Evolutionary conservation across 2,329 filamentous ascomycete genomes (phyloP), one percentile per base, ranked within the genome.

Genomic region (Penicillium sp.): DNA sequence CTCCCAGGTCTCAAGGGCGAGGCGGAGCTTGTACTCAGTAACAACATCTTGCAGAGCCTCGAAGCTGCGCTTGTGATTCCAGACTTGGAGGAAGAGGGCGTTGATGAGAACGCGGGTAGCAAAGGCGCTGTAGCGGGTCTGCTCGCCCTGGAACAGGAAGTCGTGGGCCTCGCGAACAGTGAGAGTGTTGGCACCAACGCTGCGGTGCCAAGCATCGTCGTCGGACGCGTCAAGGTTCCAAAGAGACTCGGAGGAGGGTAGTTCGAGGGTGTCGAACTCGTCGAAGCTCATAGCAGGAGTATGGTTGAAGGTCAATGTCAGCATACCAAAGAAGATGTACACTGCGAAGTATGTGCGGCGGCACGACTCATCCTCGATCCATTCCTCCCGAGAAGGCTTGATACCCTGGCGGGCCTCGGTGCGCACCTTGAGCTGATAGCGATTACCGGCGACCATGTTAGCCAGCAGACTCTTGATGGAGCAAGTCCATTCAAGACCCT

Each of bases 31-130:
- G 82, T 96, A 97, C 76, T 97, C 94, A 3, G 93, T 95, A 42
- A 97, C 93, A 36, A 97, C 92, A 69, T 97, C 93, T 75, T 97
- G 94, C 38, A 97, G 80, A 46, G 93, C 92, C 71, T 97, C 92
- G n/a, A 93, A 93, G 72, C 90, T 96, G 68, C 94, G 89, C 83
- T 96, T 96, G 78, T 97, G 90, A 70, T 96, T 95, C 94, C 94
- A 99, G 2, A 97, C 93, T 73, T 97, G 94, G 45, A 99, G 82
- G 80, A 97, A 99, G 59, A 99, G 81, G 10, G 94, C 93, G 68
- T 97, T 99, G 81, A 97, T 96, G 90, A 99, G 95, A 59, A 97
- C 90, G 57, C 94, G 90, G 10, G 94, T 95, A 5, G 92, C 93
- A 70, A 97, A 99, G 1, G 93, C 93, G 69, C 93, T 97, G 79